Base-by-base conservation (phyloP, 2,329 filamentous ascomycete species). In the Aspergillus neotritici region DNA sequence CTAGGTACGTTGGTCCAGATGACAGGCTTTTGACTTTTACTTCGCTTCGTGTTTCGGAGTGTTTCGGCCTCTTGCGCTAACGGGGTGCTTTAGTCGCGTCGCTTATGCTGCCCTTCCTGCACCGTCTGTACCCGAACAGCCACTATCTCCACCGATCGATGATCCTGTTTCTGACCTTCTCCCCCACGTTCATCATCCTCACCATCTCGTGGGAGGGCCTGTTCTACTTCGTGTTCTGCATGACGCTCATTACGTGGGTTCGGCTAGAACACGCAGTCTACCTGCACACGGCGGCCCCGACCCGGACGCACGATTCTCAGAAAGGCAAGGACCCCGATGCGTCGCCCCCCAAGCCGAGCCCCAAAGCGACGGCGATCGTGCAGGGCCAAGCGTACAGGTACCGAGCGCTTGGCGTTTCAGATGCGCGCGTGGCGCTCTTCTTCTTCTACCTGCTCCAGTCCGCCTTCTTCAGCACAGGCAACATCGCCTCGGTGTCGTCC, bases 141-240 rank as follows among this genome's bases (percentile, higher is more conserved):
- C 83, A 96, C 68, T 96, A 97, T 65, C 79, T 97, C 53, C 90
- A 97, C 64, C 83, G 90, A 16, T 74, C 98, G 4, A 77, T 90
- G 53, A 80, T 94, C 55, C 82, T 96, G 41, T 98, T 97, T 70
- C 75, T 98, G 37, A 86, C 90, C 4, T 97, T 94, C 62, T 86
- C 91, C 0, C 93, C 93, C 0, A 85, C 86, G 1, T 98, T 97
- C 67, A 85, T 98, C 61, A 91, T 98, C 58, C 79, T 98, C 39
- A 94, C 90, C 6, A 96, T 97, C 55, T 96, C 91, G 1, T 98
- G 94, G 69, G 93, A 98, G 66, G 91, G 91, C 0, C 76, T 98
- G 2, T 98, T 98, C 66, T 98, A 97, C 67, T 80, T 96, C 47
- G 82, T 84, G 9, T 98, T 96, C 67, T 89, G 83, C 59, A 72